A percentile compares a stretch with the other conserved stretches of the same genome.
Evolutionary conservation across 306 rosid genomes (phyloP).

Genomic region (Castanea mollissima): DNA sequence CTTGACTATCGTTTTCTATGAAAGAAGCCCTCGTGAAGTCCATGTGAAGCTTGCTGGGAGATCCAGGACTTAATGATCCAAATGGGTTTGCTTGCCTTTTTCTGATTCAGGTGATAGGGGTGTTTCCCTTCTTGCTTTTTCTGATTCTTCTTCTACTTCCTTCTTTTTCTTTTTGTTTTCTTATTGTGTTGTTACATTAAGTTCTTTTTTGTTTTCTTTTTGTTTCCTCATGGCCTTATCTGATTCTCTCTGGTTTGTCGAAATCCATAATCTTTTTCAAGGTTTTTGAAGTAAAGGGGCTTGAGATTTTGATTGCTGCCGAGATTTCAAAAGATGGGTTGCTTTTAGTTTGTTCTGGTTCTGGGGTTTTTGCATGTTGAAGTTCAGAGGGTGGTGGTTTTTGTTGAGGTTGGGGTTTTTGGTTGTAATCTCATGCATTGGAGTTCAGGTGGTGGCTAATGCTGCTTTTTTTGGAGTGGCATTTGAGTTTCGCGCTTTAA

Average conservation of each 20-base stretch:
- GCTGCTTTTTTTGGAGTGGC: slow-evolving; percentile 25
- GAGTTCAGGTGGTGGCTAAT: slow-evolving; percentile 22
- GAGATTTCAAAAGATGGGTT: slow-evolving; percentile 38
- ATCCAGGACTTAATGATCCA: slow-evolving; percentile 63
- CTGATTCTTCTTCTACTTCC: neutral
- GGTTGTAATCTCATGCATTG: slow-evolving; percentile 16
- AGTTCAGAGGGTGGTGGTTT: slow-evolving; percentile 13
- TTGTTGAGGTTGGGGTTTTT: slow-evolving; percentile 21
- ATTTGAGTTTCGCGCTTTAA: slow-evolving; percentile 18
- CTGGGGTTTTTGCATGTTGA: slow-evolving; percentile 19
- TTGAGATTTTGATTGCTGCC: slow-evolving; percentile 29
- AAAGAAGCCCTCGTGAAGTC: slow-evolving; percentile 61
- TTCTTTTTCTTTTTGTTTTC: slow-evolving; percentile 5
- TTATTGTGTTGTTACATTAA: slow-evolving; percentile 32
- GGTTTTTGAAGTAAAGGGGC: slow-evolving; percentile 10
- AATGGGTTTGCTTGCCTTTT: slow-evolving; percentile 38
- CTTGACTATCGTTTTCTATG: slow-evolving; percentile 47
- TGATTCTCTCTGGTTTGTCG: slow-evolving; percentile 25
- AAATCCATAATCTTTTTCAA: slow-evolving; percentile 20
- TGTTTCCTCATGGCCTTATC: slow-evolving; percentile 26
- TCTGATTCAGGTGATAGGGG: slow-evolving; percentile 70
- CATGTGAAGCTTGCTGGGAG: slow-evolving; percentile 79
- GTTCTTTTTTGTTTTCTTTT: slow-evolving; percentile 34
- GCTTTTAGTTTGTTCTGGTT: slow-evolving; percentile 21
- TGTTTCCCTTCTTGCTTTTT: slow-evolving; percentile 37